Conservation (phyloP, 208 protist genomes). For the Crithidia bombi region DNA sequence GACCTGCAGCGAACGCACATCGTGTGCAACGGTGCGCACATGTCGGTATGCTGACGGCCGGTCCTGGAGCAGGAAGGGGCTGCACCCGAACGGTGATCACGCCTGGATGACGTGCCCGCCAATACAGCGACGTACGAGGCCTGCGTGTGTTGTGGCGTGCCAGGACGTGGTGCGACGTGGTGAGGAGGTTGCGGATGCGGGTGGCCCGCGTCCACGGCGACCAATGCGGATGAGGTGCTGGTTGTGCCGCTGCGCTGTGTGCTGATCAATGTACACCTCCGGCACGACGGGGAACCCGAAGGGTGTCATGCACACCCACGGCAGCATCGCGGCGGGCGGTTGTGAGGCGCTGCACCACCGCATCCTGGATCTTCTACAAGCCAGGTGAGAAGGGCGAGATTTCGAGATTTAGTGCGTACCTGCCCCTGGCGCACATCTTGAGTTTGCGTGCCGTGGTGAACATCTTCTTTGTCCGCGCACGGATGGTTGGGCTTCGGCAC, state of each 20-base stretch:
- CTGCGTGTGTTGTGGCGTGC: conserved; percentile 46
- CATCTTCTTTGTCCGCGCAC: conserved; percentile 68
- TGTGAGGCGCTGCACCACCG: conserved; percentile 48
- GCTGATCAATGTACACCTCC: conserved; percentile 83
- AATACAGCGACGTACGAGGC: conserved; percentile 27
- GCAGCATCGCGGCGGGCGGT: conserved; percentile 59
- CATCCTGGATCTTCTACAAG: conserved; percentile 11
- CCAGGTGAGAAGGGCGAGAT: conserved; percentile 35
- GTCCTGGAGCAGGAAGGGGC: conserved; percentile 43
- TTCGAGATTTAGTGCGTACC: conserved; percentile 91
- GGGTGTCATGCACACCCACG: conserved; percentile 87
- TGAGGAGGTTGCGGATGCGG: conserved; percentile 14
- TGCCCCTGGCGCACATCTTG: conserved; percentile 95
- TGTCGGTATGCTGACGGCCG: conserved; percentile 43
- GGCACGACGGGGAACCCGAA: conserved; percentile 92
- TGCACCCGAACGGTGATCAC: conserved; percentile 49
- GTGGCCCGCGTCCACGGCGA: conserved; percentile 73
- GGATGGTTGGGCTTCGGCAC: conserved; percentile 71
- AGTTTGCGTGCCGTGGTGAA: conserved; percentile 85
- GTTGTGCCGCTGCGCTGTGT: too few species aligned
- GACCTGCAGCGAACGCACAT: conserved; percentile 55
- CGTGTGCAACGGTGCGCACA: conserved; percentile 61
- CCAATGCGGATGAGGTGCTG: conserved; percentile 19
- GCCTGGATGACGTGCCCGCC: conserved; percentile 45
- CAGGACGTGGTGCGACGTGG: conserved; percentile 56